Percentiles rank a stretch among this genome's conserved stretches.
phyloP scores from a whole-genome alignment of 441 rosid genomes.

The Pelargonium cotyledonis region DNA sequence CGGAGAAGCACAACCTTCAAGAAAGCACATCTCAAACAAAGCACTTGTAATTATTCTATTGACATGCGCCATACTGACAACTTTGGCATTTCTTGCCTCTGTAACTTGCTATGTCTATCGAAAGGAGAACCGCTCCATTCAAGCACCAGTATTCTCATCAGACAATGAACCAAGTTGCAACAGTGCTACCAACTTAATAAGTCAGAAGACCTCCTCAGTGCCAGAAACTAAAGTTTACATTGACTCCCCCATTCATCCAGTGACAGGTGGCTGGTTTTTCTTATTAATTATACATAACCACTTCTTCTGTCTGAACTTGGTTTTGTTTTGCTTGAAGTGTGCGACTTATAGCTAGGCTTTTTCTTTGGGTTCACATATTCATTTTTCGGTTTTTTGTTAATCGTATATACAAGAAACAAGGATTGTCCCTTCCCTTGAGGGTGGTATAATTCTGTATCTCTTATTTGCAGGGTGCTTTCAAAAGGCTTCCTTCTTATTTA shows the following conservation, averaged over 20 bases:
- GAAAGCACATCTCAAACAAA: slow-evolving; percentile 45
- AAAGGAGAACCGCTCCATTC: slow-evolving; percentile 36
- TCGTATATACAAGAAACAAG: background rate
- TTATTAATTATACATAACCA: slow-evolving; percentile 7
- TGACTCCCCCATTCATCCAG: slow-evolving; percentile 33
- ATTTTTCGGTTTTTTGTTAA: background rate
- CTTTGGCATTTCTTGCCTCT: slow-evolving; percentile 62
- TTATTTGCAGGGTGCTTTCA: slow-evolving; percentile 57
- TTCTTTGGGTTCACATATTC: background rate
- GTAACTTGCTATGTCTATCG: slow-evolving; percentile 45
- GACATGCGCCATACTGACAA: slow-evolving; percentile 53
- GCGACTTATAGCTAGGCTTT: background rate
- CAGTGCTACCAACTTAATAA: slow-evolving; percentile 70
- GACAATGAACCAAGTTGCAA: slow-evolving; percentile 71
- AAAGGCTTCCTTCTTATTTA: slow-evolving; percentile 39
- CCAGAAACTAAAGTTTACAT: slow-evolving; percentile 36
- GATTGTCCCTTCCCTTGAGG: background rate
- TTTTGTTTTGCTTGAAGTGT: slow-evolving; percentile 4
- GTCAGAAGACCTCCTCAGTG: slow-evolving; percentile 39
- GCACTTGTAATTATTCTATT: slow-evolving; percentile 47
- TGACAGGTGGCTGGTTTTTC: slow-evolving; percentile 11
- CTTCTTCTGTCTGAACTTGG: slow-evolving; percentile 12
- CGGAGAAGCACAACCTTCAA: slow-evolving; percentile 25
- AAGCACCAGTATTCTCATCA: slow-evolving; percentile 41
- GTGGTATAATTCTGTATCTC: background rate